Percentiles rank a stretch among this genome's conserved stretches.
phyloP scores from a whole-genome alignment of 345 rosid species.

The Isatis tinctoria region DNA sequence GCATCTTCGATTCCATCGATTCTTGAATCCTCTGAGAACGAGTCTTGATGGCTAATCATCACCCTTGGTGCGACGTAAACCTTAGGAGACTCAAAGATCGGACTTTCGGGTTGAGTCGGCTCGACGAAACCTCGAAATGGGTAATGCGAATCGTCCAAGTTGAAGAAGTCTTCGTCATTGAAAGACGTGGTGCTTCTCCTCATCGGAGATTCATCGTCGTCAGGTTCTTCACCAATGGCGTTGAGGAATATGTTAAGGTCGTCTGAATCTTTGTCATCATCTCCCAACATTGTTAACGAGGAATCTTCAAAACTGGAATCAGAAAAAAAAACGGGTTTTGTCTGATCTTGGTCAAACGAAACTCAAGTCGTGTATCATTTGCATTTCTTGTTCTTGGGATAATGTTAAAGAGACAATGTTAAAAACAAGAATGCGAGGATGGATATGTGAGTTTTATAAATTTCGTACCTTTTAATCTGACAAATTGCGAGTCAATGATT shows the following conservation, averaged over 20 bases:
- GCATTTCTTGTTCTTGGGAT: background rate
- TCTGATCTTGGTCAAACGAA: background rate
- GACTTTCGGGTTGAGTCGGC: background rate
- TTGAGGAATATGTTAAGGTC: slow-evolving; percentile 24
- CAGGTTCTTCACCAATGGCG: slow-evolving; percentile 26
- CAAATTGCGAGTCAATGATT: background rate
- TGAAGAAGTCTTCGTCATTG: background rate
- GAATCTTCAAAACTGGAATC: background rate
- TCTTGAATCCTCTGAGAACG: slow-evolving; percentile 26
- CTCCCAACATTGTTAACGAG: background rate
- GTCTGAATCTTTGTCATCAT: slow-evolving; percentile 23
- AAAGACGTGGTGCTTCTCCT: background rate
- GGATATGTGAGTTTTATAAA: background rate
- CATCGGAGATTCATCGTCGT: background rate
- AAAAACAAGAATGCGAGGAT: background rate
- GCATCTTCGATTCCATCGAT: slow-evolving; percentile 26
- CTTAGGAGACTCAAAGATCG: slow-evolving; percentile 9
- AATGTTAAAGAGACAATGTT: background rate
- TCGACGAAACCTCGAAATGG: slow-evolving; percentile 18
- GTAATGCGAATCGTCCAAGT: slow-evolving; percentile 6
- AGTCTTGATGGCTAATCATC: slow-evolving; percentile 32
- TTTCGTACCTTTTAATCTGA: background rate
- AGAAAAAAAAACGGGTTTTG: background rate
- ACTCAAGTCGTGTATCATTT: background rate
- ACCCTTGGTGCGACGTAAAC: slow-evolving; percentile 34